phyloP scores from a whole-genome alignment of 495 filamentous ascomycete species.

The Letharia lupina region DNA sequence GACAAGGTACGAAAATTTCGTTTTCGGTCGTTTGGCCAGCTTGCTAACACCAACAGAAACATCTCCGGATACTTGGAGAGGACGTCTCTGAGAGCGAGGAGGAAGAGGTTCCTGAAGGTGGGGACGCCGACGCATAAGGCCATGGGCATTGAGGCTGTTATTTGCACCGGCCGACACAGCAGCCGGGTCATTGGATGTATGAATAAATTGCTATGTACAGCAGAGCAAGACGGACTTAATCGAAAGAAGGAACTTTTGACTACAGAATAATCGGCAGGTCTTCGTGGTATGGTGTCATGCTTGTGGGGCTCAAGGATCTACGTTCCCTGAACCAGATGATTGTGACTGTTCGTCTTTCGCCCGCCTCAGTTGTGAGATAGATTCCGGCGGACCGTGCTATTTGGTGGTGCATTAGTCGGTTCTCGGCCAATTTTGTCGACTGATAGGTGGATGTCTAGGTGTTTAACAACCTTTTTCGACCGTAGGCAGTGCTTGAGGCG shows the following conservation, averaged over 20 bases:
- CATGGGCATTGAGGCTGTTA: constrained; percentile 20
- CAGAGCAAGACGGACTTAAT: not conserved
- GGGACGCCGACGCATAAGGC: constrained; percentile 43
- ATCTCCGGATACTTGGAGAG: constrained; percentile 62
- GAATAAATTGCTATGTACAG: not conserved
- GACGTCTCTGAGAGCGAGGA: constrained; percentile 73
- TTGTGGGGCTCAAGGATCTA: not conserved
- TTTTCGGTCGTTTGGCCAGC: not conserved
- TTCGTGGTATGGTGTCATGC: not conserved
- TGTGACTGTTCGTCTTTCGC: not conserved
- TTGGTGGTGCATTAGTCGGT: not conserved
- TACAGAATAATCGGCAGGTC: not conserved
- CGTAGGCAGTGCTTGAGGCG: not conserved
- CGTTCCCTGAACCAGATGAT: not conserved
- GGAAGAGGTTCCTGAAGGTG: constrained; percentile 56
- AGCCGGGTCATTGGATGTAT: not conserved
- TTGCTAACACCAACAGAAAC: constrained; percentile 46
- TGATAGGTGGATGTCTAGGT: not conserved
- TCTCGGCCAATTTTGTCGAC: not conserved
- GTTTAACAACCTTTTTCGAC: not conserved
- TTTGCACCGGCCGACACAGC: not conserved
- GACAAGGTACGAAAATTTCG: constrained; percentile 58
- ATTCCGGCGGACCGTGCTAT: not conserved
- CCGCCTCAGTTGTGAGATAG: not conserved
- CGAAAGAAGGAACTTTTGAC: not conserved